These are phyloP conservation scores for Aspergillus caelatus DNA, from an alignment of 2,329 filamentous ascomycete genomes.

Conservation along the genomic window DNA sequence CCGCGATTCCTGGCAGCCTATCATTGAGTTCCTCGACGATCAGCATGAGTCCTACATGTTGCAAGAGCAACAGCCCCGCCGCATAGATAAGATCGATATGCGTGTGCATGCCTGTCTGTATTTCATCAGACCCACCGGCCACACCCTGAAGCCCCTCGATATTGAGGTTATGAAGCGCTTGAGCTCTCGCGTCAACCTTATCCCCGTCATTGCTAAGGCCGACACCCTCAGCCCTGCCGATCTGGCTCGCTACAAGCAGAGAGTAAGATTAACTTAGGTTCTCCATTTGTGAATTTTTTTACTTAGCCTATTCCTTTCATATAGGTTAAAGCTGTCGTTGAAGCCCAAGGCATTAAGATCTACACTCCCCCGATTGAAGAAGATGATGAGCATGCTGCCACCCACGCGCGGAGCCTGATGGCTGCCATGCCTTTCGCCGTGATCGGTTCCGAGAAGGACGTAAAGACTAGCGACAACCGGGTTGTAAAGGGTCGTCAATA, in stretches of 20 bases:
- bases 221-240: conserved; percentile 94
- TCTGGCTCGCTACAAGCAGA: conserved; percentile 90
- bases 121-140: conserved; percentile 98
- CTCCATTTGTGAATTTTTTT: not conserved
- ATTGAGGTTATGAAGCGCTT: conserved; percentile 99
- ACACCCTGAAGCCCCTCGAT: conserved; percentile 97
- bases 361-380: conserved; percentile 98
- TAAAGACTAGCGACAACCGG: conserved; percentile 92
- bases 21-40: conserved; percentile 99
- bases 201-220: conserved; percentile 97
- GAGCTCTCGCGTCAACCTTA: conserved; percentile 96
- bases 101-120: conserved; percentile 98
- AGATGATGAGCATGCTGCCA: conserved; percentile 93
- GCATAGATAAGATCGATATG: conserved; percentile 98
- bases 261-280: conserved; percentile 59
- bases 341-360: conserved; percentile 99
- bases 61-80: conserved; percentile 98
- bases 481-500: conserved; percentile 99
- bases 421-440: conserved; percentile 98
- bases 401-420: conserved; percentile 93
- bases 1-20: conserved; percentile 99
- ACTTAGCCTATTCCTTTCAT: not conserved
- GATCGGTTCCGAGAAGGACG: conserved; percentile 98
- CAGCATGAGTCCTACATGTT: conserved; percentile 99
- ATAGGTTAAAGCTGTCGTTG: conserved; percentile 91